A percentile compares a stretch with the other conserved stretches of the same genome.
Conservation (phyloP, 495 filamentous ascomycete species). For the Venustampulla echinocandica region DNA sequence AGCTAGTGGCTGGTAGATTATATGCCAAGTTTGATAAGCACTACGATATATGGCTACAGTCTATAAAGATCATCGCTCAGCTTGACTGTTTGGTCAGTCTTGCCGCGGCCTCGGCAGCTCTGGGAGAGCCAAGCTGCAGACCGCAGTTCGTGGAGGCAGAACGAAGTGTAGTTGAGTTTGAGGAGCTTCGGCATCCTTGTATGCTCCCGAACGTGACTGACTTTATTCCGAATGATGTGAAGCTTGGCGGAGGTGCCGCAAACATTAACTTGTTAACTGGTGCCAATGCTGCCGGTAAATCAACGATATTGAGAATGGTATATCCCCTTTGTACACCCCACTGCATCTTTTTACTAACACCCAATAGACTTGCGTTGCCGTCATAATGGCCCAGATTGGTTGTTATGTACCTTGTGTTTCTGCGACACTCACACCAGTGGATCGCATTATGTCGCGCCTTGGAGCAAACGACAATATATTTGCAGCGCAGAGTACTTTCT, state of each 20-base stretch:
- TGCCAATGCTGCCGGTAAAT: slow-evolving; percentile 97
- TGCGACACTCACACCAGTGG: slow-evolving; percentile 81
- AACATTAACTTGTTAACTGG: slow-evolving; percentile 93
- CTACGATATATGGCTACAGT: slow-evolving; percentile 78
- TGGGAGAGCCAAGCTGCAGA: slow-evolving; percentile 83
- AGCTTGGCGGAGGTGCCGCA: slow-evolving; percentile 65
- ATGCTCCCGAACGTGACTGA: slow-evolving; percentile 80
- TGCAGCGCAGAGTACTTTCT: slow-evolving; percentile 95
- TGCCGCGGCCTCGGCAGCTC: slow-evolving; percentile 71
- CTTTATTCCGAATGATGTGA: slow-evolving; percentile 95
- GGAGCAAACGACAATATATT: slow-evolving; percentile 99
- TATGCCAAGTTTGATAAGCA: slow-evolving; percentile 81
- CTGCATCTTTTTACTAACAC: background rate
- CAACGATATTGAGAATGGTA: slow-evolving; percentile 95
- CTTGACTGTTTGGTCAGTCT: slow-evolving; percentile 93
- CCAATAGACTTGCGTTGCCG: slow-evolving; percentile 76
- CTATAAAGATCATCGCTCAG: slow-evolving; percentile 79
- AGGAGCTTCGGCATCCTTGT: slow-evolving; percentile 90
- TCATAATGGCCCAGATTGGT: slow-evolving; percentile 98
- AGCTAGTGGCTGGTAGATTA: slow-evolving; percentile 76
- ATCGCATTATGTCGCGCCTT: slow-evolving; percentile 98
- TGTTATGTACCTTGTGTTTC: slow-evolving; percentile 82
- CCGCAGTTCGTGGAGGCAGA: slow-evolving; percentile 78
- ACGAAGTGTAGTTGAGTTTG: slow-evolving; percentile 79
- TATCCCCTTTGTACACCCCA: slow-evolving; percentile 17